Evolutionary conservation across 345 rosid species (phyloP), one percentile per base, ranked within the genome.

Genomic region (Dovyalis caffra): DNA sequence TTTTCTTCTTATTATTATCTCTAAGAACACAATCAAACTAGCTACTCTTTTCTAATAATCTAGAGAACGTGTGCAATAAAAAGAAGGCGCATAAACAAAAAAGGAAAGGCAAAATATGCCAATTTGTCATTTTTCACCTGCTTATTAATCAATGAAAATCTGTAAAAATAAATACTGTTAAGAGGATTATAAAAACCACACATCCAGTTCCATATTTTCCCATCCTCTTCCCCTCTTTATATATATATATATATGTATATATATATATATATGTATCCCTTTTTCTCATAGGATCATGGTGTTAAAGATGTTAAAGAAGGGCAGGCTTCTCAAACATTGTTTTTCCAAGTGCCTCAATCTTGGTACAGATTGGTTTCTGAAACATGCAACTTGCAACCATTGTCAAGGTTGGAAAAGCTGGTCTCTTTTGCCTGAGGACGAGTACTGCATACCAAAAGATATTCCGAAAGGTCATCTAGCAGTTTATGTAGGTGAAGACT

Each of bases 401-500:
- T 15, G 35, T 40, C 40, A 32, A 51, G 61, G 35, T 26, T 49
- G 18, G 66, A 29, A 63, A 21, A 31, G 58, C 1, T 65, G 66
- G 68, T 66, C 51, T 64, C 63, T 73, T 34, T 49, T 78, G 23
- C 12, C 2, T 0, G 20, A 62, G 60, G 51, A 72, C 1, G 51
- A 29, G 3, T 0, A 16, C 26, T 28, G 15, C n/a, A 29, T 16
- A 29, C 88, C 87, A 0, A 70, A 66, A 23, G 90, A 85, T 68
- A 84, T 87, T 12, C 85, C 90, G 0, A 78, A 65, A 71, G 88
- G 87, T 45, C 84, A 83, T 40, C 6, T 81, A 32, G 88, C 75
- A 7, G 82, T 83, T 3, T 83, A 83, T 3, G 88, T 78, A 4
- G 85, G 88, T 20, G 78, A 84, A 66, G 80, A 81, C 14, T 69